These are phyloP conservation scores for Corchorus olitorius DNA, from an alignment of 345 rosid genomes.

Conservation along the genomic window DNA sequence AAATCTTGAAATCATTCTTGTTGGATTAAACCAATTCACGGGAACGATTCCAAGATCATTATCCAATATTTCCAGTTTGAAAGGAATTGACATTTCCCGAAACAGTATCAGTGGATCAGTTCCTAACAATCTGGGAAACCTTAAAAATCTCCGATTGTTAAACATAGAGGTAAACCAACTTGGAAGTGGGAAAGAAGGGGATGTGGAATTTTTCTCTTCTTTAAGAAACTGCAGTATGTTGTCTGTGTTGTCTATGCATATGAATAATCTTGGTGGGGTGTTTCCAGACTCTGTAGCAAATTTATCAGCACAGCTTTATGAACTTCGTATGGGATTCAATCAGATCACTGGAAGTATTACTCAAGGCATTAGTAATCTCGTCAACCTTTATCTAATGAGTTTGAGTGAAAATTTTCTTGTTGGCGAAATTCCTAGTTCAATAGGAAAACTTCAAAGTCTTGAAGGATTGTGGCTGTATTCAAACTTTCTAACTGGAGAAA, in stretches of 20 bases:
- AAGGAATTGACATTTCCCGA: accelerated
- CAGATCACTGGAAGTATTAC: constrained; percentile 17
- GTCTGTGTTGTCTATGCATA: accelerated
- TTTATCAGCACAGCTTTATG: neutral
- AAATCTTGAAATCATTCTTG: neutral
- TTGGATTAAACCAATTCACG: constrained; percentile 20
- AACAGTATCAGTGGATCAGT: constrained; percentile 23
- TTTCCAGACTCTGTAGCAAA: constrained; percentile 15
- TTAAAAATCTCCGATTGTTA: constrained; percentile 11
- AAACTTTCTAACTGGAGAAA: neutral
- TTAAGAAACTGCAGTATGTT: constrained; percentile 16
- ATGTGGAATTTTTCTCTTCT: constrained; percentile 16
- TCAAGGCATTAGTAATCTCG: constrained; percentile 8
- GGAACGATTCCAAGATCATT: constrained; percentile 34
- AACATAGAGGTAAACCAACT: neutral
- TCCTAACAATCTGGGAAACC: constrained; percentile 6
- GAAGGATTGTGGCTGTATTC: neutral
- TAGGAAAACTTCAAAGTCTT: constrained; percentile 5
- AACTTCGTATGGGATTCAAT: neutral
- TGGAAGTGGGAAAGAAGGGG: constrained; percentile 24
- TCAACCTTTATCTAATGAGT: neutral
- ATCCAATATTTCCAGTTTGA: constrained; percentile 30
- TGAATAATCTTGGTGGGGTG: constrained; percentile 3
- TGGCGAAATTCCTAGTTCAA: constrained; percentile 10
- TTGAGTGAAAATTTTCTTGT: neutral